phyloP scores from a whole-genome alignment of 1,284 basidiomycete genomes.

The Tilletia horrida region DNA sequence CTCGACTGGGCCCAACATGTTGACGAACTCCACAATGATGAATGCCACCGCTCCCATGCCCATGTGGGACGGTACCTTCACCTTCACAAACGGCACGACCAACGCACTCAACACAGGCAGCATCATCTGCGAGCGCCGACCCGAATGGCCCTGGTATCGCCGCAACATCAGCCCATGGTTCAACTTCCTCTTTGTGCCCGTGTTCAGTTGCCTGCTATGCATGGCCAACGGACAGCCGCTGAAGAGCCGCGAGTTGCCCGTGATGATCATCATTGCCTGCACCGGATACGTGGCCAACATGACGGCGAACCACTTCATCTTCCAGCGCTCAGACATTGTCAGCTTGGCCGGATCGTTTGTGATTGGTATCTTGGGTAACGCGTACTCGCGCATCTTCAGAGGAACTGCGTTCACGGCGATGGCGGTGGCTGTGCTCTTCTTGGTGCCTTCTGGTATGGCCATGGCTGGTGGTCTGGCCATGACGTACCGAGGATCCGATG shows the following conservation, averaged over 20 bases:
- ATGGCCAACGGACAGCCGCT: constrained; percentile 74
- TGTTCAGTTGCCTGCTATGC: constrained; percentile 72
- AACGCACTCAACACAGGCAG: constrained; percentile 47
- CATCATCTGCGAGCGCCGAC: constrained; percentile 67
- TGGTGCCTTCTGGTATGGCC: constrained; percentile 74
- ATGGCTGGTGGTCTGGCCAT: constrained; percentile 77
- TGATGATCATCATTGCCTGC: constrained; percentile 83
- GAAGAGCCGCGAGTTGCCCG: constrained; percentile 67
- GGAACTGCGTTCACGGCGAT: constrained; percentile 85
- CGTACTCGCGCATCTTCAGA: constrained; percentile 78
- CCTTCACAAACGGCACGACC: constrained; percentile 35
- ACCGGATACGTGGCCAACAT: constrained; percentile 65
- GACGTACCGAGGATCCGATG: constrained; percentile 62
- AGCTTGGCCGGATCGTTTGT: constrained; percentile 82
- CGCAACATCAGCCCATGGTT: constrained; percentile 74
- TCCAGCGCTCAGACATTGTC: constrained; percentile 77
- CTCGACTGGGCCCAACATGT: constrained; percentile 26
- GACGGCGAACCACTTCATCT: constrained; percentile 74
- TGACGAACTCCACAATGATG: background rate
- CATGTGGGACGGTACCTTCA: constrained; percentile 31
- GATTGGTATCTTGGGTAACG: constrained; percentile 74
- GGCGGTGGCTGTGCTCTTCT: constrained; percentile 79
- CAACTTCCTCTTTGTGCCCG: constrained; percentile 72
- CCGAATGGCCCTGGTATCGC: constrained; percentile 69
- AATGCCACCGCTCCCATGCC: constrained; percentile 43